A percentile compares a stretch with the other conserved stretches of the same genome.
phyloP scores from a whole-genome alignment of 495 filamentous ascomycete species.

The Trichocladium uniseriatum region DNA sequence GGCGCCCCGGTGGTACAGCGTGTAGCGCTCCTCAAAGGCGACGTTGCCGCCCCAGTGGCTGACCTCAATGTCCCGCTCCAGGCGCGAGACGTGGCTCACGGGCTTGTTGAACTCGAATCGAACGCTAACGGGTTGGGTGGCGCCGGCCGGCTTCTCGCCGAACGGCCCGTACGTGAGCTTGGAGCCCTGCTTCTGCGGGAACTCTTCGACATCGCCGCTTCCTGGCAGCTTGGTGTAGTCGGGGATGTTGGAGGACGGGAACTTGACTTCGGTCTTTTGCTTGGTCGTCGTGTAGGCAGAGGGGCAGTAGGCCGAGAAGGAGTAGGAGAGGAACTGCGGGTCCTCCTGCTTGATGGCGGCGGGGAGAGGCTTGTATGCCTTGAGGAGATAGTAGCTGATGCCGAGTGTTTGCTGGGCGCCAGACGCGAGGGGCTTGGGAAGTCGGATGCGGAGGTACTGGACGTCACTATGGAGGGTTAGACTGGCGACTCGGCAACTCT shows the following conservation, averaged over 20 bases:
- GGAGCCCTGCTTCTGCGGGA: conserved; percentile 73
- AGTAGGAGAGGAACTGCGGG: conserved; percentile 75
- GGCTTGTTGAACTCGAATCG: conserved; percentile 96
- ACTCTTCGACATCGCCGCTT: conserved; percentile 50
- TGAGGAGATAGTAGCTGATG: conserved; percentile 73
- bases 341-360: conserved; percentile 70
- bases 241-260: conserved; percentile 65
- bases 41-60: conserved; percentile 97
- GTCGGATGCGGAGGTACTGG: conserved; percentile 75
- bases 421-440: conserved; percentile 64
- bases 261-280: conserved; percentile 95
- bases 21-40: conserved; percentile 89
- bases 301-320: conserved; percentile 70
- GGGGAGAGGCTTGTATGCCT: conserved; percentile 67
- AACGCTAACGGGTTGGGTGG: conserved; percentile 58
- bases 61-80: conserved; percentile 88
- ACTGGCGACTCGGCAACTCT: background rate
- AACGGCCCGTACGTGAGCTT: conserved; percentile 93
- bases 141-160: conserved; percentile 62
- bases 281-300: conserved; percentile 77
- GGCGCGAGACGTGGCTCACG: conserved; percentile 58
- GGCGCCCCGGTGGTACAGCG: conserved; percentile 76
- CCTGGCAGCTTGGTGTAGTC: conserved; percentile 71
- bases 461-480: conserved; percentile 45
- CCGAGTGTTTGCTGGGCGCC: conserved; percentile 73